A percentile compares a stretch with the other conserved stretches of the same genome.
phyloP scores from a whole-genome alignment of 139 green algal species.

The Tetraselmis striata region DNA sequence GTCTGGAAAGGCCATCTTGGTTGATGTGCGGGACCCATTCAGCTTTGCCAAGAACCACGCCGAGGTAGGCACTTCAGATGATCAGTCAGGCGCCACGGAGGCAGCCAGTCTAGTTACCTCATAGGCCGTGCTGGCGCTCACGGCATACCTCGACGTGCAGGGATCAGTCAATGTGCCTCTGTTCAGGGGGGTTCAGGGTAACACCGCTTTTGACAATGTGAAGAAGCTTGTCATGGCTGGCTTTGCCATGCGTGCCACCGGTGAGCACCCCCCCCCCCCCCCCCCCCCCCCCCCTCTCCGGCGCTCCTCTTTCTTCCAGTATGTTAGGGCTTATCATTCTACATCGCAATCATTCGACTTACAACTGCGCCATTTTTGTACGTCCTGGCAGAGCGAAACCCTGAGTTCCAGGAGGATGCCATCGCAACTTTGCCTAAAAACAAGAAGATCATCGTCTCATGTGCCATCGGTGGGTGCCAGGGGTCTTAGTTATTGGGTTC shows the following conservation, averaged over 20 bases:
- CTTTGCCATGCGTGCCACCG: conserved; percentile 61
- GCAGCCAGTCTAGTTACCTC: too few species aligned
- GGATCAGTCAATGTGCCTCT: conserved; percentile 55
- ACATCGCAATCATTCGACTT: too few species aligned
- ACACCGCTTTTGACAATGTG: conserved; percentile 45
- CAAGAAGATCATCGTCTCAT: conserved; percentile 39
- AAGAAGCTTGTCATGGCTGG: conserved; percentile 59
- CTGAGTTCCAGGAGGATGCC: conserved; percentile 34
- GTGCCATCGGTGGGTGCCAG: conserved; percentile 29
- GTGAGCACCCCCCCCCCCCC: conserved; percentile 11
- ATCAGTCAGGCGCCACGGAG: too few species aligned
- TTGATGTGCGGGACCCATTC: neutral
- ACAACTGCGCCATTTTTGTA: too few species aligned
- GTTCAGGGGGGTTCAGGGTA: conserved; percentile 47
- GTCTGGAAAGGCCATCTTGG: neutral
- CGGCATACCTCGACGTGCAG: neutral
- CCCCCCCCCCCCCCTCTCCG: too few species aligned
- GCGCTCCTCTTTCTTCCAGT: neutral
- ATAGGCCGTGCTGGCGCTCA: too few species aligned
- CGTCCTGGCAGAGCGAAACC: conserved; percentile 67
- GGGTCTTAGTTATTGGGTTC: too few species aligned
- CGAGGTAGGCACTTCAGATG: too few species aligned
- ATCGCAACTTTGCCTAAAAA: conserved; percentile 13
- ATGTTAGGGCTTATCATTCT: too few species aligned
- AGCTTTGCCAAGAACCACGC: neutral